Evolutionary conservation across 2,329 filamentous ascomycete species (phyloP).

Genomic region (Pseudogymnoascus sp.): DNA sequence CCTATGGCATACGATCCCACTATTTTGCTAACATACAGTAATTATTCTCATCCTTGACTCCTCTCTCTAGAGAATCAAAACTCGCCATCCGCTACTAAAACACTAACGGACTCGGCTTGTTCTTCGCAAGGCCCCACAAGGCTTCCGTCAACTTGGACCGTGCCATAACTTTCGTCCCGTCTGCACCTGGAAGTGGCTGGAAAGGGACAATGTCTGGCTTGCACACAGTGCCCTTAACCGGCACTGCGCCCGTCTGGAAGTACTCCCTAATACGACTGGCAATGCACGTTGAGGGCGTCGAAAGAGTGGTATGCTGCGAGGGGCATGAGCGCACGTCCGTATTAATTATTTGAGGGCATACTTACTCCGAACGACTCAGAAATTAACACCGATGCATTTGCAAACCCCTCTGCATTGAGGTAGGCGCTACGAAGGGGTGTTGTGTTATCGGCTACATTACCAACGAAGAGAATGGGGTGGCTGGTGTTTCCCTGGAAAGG

Average conservation of each 20-base stretch:
- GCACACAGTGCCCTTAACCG: conserved; percentile 38
- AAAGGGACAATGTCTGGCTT: conserved; percentile 39
- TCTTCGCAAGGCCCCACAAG: neutral
- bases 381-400: conserved; percentile 37
- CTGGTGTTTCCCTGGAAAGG: conserved; percentile 29
- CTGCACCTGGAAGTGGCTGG: neutral
- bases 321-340: neutral
- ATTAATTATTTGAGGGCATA: neutral
- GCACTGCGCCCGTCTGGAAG: conserved; percentile 36
- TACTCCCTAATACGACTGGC: conserved; percentile 29
- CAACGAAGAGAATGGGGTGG: conserved; percentile 31
- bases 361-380: conserved; percentile 45
- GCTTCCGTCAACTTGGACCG: neutral
- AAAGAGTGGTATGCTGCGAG: conserved; percentile 39
- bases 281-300: conserved; percentile 31
- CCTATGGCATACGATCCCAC: neutral
- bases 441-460: conserved; percentile 31
- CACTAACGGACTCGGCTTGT: neutral
- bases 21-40: neutral
- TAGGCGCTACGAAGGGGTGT: conserved; percentile 28
- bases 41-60: neutral
- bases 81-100: neutral
- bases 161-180: neutral
- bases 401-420: conserved; percentile 32
- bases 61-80: neutral